A percentile compares a stretch with the other conserved stretches of the same genome.
phyloP scores from a whole-genome alignment of 805 yeast genomes.

The Kazachstania kunashirensis region DNA sequence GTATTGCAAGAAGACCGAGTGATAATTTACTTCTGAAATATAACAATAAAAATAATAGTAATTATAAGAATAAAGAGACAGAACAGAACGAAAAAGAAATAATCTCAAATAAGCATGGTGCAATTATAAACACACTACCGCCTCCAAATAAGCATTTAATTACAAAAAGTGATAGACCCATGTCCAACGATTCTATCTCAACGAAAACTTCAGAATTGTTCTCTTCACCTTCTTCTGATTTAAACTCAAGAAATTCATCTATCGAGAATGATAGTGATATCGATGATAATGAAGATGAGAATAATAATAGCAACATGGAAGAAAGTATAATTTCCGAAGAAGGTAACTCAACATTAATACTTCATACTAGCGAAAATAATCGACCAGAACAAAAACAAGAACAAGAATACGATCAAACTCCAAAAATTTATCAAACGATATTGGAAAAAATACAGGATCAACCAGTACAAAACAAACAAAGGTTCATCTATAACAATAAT shows the following conservation, averaged over 20 bases:
- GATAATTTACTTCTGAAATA: constrained; percentile 22
- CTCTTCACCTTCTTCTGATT: constrained; percentile 23
- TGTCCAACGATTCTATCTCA: constrained; percentile 26
- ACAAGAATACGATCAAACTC: not conserved
- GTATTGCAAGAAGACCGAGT: constrained; percentile 27
- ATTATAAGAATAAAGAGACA: not conserved
- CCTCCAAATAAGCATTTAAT: constrained; percentile 21
- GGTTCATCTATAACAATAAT: constrained; percentile 2
- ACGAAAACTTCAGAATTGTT: constrained; percentile 24
- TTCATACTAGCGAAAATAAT: not conserved
- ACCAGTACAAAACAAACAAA: constrained; percentile 4
- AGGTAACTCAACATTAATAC: constrained; percentile 3
- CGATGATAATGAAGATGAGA: not conserved
- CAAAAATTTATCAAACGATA: not conserved
- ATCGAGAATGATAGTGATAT: constrained; percentile 19
- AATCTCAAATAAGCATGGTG: not conserved
- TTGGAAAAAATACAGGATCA: too few species aligned
- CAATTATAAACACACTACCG: constrained; percentile 4
- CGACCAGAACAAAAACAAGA: not conserved
- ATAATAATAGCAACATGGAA: constrained; percentile 1
- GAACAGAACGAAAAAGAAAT: constrained; percentile 1
- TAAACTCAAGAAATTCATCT: constrained; percentile 21
- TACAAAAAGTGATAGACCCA: constrained; percentile 19
- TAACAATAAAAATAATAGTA: constrained; percentile 5
- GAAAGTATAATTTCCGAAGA: constrained; percentile 8